A percentile compares a stretch with the other conserved stretches of the same genome.
Evolutionary conservation across 2,329 filamentous ascomycete genomes (phyloP).

Genomic region (Ophiostoma novo-ulmi): DNA sequence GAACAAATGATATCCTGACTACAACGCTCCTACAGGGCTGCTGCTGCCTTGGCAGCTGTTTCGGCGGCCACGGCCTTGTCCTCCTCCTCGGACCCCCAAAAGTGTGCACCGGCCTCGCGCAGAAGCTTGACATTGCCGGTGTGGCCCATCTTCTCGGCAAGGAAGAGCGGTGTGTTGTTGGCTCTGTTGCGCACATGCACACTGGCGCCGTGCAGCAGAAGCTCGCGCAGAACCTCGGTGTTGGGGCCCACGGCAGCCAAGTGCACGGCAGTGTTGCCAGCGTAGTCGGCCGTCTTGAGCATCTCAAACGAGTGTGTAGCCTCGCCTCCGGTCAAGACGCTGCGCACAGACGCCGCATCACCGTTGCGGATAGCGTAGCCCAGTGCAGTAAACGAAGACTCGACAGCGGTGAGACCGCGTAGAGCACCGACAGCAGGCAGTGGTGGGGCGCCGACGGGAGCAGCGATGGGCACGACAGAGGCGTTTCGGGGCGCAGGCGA

Average conservation of each 20-base stretch:
- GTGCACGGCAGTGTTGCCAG: slow-evolving; percentile 67
- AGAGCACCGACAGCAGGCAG: slow-evolving; percentile 18
- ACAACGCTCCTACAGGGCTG: not conserved
- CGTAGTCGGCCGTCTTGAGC: slow-evolving; percentile 72
- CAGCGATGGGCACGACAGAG: not conserved
- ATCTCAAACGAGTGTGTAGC: slow-evolving; percentile 42
- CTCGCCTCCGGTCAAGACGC: slow-evolving; percentile 63
- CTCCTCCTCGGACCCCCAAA: slow-evolving; percentile 48
- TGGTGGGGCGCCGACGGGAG: not conserved
- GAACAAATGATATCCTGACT: not conserved
- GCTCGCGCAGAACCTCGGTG: slow-evolving; percentile 51
- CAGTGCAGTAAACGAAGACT: slow-evolving; percentile 66
- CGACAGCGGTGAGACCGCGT: slow-evolving; percentile 42
- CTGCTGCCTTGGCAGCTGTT: not conserved
- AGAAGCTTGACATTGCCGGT: slow-evolving; percentile 50
- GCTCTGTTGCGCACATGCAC: slow-evolving; percentile 62
- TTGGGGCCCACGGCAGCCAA: slow-evolving; percentile 53
- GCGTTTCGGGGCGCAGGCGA: not conserved
- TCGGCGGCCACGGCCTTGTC: not conserved
- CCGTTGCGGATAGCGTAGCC: slow-evolving; percentile 75
- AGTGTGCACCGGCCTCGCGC: slow-evolving; percentile 54
- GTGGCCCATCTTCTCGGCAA: slow-evolving; percentile 56
- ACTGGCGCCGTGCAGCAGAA: slow-evolving; percentile 58
- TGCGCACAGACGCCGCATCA: slow-evolving; percentile 59
- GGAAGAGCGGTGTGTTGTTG: slow-evolving; percentile 60